These are phyloP conservation scores for Citrus inodora DNA, from an alignment of 345 rosid genomes.

Conservation along the genomic window DNA sequence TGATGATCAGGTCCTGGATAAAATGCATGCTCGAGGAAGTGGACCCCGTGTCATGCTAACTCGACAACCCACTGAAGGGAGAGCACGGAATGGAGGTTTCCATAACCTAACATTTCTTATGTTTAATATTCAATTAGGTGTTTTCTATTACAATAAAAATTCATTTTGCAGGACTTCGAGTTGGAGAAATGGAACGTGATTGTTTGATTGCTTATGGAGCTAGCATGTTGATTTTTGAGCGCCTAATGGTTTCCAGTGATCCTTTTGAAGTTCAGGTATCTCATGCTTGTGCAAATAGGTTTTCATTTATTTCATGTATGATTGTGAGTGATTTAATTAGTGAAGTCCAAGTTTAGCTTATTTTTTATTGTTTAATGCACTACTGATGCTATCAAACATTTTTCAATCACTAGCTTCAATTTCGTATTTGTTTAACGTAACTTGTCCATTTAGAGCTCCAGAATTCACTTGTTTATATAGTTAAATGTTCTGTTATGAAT, in stretches of 20 bases:
- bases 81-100: slow-evolving; percentile 91
- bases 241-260: slow-evolving; percentile 91
- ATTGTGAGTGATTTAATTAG: background rate
- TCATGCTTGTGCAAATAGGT: background rate
- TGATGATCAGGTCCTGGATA: slow-evolving; percentile 1
- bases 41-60: slow-evolving; percentile 91
- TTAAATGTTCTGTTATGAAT: background rate
- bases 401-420: background rate
- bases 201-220: slow-evolving; percentile 97
- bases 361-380: background rate
- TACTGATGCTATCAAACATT: background rate
- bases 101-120: slow-evolving; percentile 5
- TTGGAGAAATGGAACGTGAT: slow-evolving; percentile 98
- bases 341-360: background rate
- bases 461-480: background rate
- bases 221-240: slow-evolving; percentile 85
- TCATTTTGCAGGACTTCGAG: slow-evolving; percentile 68
- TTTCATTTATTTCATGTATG: background rate
- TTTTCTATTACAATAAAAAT: background rate
- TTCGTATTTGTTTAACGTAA: background rate
- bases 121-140: slow-evolving; percentile 4
- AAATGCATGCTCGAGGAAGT: slow-evolving; percentile 78
- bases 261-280: slow-evolving; percentile 93
- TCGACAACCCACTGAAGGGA: slow-evolving; percentile 97
- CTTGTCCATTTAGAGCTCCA: background rate